Conservation (phyloP, 1,284 basidiomycete species). For the Puccinia hordei region DNA sequence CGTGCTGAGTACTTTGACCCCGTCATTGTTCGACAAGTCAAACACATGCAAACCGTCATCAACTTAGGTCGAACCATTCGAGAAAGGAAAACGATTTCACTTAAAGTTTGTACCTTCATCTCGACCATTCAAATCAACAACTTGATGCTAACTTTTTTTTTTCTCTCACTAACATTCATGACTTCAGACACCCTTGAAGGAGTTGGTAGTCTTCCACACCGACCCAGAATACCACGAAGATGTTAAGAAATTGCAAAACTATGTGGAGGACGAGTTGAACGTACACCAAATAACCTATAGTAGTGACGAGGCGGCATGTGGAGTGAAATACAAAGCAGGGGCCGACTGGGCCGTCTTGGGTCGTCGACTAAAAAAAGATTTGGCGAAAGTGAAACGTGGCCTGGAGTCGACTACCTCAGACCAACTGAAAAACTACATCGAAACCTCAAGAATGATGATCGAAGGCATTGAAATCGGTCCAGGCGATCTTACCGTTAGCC, state of each 20-base stretch:
- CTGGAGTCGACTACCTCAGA: constrained; percentile 80
- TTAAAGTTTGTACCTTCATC: constrained; percentile 69
- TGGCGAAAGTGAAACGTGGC: constrained; percentile 84
- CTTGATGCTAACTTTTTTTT: neutral
- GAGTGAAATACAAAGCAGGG: constrained; percentile 84
- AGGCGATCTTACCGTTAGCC: constrained; percentile 86
- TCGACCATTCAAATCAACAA: neutral
- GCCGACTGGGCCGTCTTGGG: constrained; percentile 97
- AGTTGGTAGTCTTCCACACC: constrained; percentile 91
- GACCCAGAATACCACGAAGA: constrained; percentile 82
- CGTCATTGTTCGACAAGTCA: constrained; percentile 92
- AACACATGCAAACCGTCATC: constrained; percentile 91
- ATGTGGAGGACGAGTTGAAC: constrained; percentile 94
- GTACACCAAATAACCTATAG: constrained; percentile 86
- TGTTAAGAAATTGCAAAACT: constrained; percentile 78
- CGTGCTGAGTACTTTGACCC: constrained; percentile 94
- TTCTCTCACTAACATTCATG: neutral
- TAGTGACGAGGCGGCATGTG: constrained; percentile 80
- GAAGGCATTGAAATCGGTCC: constrained; percentile 85
- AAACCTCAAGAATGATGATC: constrained; percentile 76
- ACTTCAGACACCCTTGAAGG: constrained; percentile 80
- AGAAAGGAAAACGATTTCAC: constrained; percentile 81
- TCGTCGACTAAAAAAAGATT: constrained; percentile 88
- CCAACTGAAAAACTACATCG: constrained; percentile 76
- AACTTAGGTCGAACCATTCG: constrained; percentile 87